These are phyloP conservation scores for Geotrichum citri-aurantii DNA, from an alignment of 1,139 yeast genomes.

Conservation along the genomic window DNA sequence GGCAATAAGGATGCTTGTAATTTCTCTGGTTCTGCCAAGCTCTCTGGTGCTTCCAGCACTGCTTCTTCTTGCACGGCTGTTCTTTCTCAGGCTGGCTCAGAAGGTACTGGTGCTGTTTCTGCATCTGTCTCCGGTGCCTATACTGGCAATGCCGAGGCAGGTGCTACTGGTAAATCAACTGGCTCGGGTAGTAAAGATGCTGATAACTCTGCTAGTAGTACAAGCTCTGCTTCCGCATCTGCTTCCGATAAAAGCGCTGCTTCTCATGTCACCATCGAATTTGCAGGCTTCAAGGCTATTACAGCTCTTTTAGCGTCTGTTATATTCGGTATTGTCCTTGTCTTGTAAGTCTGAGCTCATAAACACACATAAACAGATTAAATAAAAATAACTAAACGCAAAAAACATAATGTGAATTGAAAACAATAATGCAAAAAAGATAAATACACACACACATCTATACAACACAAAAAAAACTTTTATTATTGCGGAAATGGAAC, in stretches of 20 bases:
- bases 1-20: slow-evolving; percentile 42
- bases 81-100: slow-evolving; percentile 29
- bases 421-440: slow-evolving; percentile 5
- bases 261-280: slow-evolving; percentile 7
- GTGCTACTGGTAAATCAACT: slow-evolving; percentile 15
- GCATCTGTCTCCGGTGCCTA: slow-evolving; percentile 22
- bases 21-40: slow-evolving; percentile 52
- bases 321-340: slow-evolving; percentile 8
- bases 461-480: neutral
- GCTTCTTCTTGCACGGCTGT: slow-evolving; percentile 46
- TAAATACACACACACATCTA: neutral
- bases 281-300: slow-evolving; percentile 11
- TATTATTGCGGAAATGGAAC: neutral
- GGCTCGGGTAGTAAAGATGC: slow-evolving; percentile 21
- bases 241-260: slow-evolving; percentile 23
- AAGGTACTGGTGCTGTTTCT: slow-evolving; percentile 27
- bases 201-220: slow-evolving; percentile 16
- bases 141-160: slow-evolving; percentile 25
- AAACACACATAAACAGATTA: neutral
- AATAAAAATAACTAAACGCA: neutral
- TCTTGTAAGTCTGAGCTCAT: slow-evolving; percentile 1
- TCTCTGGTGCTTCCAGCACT: slow-evolving; percentile 47
- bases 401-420: neutral
- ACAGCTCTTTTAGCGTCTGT: slow-evolving; percentile 9
- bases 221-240: slow-evolving; percentile 21